Percentiles rank a stretch among this genome's conserved stretches.
These are phyloP conservation scores for Penicillium daleae DNA, from an alignment of 495 filamentous ascomycete species.

Conservation along the genomic window DNA sequence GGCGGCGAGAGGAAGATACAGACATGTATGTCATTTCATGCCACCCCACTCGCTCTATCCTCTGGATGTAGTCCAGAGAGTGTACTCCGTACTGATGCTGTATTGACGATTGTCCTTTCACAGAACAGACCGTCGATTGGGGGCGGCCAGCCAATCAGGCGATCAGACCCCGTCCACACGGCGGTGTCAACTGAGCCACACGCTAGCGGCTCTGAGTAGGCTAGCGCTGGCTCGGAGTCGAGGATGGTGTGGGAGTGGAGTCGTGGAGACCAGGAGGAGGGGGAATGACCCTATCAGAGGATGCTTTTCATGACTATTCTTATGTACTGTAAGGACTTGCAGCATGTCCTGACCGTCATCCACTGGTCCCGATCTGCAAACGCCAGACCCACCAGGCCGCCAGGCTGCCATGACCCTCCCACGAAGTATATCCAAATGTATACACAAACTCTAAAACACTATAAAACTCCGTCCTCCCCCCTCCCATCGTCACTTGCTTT, in stretches of 20 bases:
- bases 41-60: too few relatives aligned
- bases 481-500: not conserved
- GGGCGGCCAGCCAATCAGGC: conserved; percentile 14
- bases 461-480: conserved; percentile 6
- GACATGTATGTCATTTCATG: not conserved
- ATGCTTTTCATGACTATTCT: not conserved
- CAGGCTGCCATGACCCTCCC: conserved; percentile 16
- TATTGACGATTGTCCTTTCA: too few relatives aligned
- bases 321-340: too few relatives aligned
- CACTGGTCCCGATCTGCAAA: conserved; percentile 8
- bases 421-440: conserved; percentile 4
- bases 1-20: not conserved
- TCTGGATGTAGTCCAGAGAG: too few relatives aligned
- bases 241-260: too few relatives aligned
- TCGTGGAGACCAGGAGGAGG: too few relatives aligned
- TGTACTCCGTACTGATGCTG: not conserved
- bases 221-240: too few relatives aligned
- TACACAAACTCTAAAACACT: conserved; percentile 13
- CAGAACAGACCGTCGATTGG: conserved; percentile 13
- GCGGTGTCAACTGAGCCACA: conserved; percentile 30
- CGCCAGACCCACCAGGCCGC: conserved; percentile 1
- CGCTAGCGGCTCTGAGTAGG: conserved; percentile 7
- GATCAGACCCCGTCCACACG: not conserved
- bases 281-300: not conserved
- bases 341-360: too few relatives aligned